phyloP scores from a whole-genome alignment of 495 filamentous ascomycete genomes.

The Lepraria neglecta region DNA sequence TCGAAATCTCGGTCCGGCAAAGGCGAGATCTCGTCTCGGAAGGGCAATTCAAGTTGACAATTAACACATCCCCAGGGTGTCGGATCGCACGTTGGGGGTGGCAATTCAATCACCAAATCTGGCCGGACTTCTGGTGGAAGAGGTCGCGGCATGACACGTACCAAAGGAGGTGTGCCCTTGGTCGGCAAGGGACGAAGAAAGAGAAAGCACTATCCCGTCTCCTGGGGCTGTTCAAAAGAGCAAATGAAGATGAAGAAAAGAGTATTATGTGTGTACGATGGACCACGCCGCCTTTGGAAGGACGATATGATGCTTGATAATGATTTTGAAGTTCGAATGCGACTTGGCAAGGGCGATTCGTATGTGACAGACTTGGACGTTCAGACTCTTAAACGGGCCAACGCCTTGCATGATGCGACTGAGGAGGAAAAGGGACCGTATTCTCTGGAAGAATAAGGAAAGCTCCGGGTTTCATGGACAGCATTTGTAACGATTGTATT shows the following conservation, averaged over 20 bases:
- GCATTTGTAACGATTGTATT: constrained; percentile 12
- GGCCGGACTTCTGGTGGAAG: constrained; percentile 35
- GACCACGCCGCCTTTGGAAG: constrained; percentile 80
- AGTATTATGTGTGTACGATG: constrained; percentile 88
- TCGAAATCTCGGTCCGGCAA: constrained; percentile 44
- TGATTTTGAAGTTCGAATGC: constrained; percentile 87
- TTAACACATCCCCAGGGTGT: constrained; percentile 51
- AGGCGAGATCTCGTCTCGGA: constrained; percentile 39
- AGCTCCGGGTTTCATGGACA: neutral
- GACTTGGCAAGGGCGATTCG: constrained; percentile 54
- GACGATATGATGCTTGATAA: constrained; percentile 99
- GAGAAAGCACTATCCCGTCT: constrained; percentile 82
- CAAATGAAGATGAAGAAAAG: constrained; percentile 98
- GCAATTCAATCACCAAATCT: constrained; percentile 44
- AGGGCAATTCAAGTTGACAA: constrained; percentile 49
- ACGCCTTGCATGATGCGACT: constrained; percentile 68
- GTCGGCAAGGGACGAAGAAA: constrained; percentile 68
- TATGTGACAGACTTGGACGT: constrained; percentile 94
- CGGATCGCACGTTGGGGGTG: constrained; percentile 47
- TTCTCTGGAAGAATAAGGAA: constrained; percentile 39
- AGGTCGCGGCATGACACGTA: constrained; percentile 41
- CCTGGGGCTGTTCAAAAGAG: constrained; percentile 83
- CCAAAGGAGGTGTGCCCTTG: constrained; percentile 52
- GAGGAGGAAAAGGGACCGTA: constrained; percentile 81
- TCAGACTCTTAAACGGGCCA: constrained; percentile 77